These are phyloP conservation scores for Ceratocystis papillata DNA, from an alignment of 2,329 filamentous ascomycete species.

Conservation along the genomic window DNA sequence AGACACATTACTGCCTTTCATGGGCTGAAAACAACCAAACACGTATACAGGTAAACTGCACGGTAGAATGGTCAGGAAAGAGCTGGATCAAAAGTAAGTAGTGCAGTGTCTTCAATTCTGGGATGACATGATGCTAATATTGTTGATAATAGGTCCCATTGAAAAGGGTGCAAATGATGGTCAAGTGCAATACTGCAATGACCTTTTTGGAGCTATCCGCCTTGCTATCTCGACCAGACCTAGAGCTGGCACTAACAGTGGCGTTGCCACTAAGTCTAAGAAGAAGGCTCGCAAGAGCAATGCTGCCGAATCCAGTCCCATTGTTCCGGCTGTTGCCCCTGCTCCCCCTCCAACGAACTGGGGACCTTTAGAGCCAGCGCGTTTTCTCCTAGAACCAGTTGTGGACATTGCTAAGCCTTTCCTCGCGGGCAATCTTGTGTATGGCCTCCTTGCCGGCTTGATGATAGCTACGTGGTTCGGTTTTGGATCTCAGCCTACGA, in stretches of 20 bases:
- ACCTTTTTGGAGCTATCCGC: conserved; percentile 64
- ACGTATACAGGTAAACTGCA: conserved; percentile 74
- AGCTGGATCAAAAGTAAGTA: conserved; percentile 86
- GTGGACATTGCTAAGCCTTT: conserved; percentile 59
- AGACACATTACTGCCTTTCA: conserved; percentile 87
- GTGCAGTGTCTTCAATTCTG: not conserved
- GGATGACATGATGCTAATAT: conserved; percentile 15
- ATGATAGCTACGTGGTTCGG: conserved; percentile 66
- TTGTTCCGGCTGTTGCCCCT: conserved; percentile 33
- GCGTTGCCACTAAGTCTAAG: conserved; percentile 45
- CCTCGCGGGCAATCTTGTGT: conserved; percentile 64
- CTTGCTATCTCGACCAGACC: conserved; percentile 58
- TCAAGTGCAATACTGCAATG: conserved; percentile 70
- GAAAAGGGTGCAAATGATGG: conserved; percentile 92
- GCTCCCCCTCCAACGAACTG: conserved; percentile 45
- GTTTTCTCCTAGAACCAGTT: conserved; percentile 57
- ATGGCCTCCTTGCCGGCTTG: conserved; percentile 61
- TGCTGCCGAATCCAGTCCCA: conserved; percentile 35
- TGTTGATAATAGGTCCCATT: conserved; percentile 59
- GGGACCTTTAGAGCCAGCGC: conserved; percentile 73
- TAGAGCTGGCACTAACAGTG: conserved; percentile 38
- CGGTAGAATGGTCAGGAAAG: conserved; percentile 92
- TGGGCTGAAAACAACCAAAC: conserved; percentile 86
- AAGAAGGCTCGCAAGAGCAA: conserved; percentile 49
- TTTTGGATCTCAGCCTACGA: conserved; percentile 40